Evolutionary conservation across 768 basidiomycete species (phyloP).

Genomic region (Kwoniella dendrophila): DNA sequence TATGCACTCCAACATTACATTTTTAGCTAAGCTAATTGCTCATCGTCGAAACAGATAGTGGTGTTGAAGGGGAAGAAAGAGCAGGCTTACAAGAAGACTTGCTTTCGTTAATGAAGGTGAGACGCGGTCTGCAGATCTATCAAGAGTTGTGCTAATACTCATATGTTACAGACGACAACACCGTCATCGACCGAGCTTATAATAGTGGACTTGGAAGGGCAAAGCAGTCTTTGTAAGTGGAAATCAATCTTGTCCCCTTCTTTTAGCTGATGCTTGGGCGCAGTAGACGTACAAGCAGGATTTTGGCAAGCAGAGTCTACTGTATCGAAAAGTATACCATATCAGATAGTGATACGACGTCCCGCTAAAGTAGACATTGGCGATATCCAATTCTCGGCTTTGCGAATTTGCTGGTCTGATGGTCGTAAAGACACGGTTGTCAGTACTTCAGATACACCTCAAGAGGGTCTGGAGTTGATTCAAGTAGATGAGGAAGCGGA

Average conservation of each 20-base stretch:
- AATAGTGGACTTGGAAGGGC: conserved; percentile 61
- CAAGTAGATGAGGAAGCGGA: conserved; percentile 55
- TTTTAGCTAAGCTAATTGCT: background rate
- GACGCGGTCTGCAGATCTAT: conserved; percentile 2
- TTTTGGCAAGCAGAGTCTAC: conserved; percentile 73
- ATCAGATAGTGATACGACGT: conserved; percentile 71
- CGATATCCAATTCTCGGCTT: conserved; percentile 65
- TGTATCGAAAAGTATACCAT: conserved; percentile 67
- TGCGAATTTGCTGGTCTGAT: conserved; percentile 66
- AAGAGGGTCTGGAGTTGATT: conserved; percentile 54
- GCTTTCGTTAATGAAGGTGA: conserved; percentile 70
- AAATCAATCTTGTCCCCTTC: conserved; percentile 58
- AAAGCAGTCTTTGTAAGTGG: conserved; percentile 21
- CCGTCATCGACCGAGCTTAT: conserved; percentile 65
- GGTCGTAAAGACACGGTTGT: conserved; percentile 62
- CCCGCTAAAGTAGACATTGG: conserved; percentile 62
- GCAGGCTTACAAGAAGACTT: conserved; percentile 68
- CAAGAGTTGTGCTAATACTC: background rate
- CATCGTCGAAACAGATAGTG: conserved; percentile 17
- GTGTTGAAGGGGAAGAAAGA: conserved; percentile 41
- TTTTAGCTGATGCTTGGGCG: conserved; percentile 23
- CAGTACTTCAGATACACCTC: conserved; percentile 55
- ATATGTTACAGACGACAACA: conserved; percentile 66
- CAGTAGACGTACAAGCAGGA: conserved; percentile 68
- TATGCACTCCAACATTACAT: background rate